Evolutionary conservation across 345 rosid species (phyloP).

Genomic region (Hirschfeldia incana): DNA sequence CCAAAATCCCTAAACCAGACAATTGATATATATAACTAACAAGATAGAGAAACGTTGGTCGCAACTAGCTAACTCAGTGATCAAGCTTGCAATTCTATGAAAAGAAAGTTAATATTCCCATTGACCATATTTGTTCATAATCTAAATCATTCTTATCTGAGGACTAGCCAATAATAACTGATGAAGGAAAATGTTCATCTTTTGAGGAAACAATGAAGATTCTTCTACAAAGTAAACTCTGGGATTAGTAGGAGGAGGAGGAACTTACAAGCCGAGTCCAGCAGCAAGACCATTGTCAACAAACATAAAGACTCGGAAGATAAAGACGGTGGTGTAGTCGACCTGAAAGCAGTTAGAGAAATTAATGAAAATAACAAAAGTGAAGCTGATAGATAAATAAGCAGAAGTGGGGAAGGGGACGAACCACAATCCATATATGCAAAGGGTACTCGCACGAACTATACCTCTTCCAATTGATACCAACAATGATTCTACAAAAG

Average conservation of each 20-base stretch:
- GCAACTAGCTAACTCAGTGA: slow-evolving; percentile 20
- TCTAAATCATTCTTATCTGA: too few relatives aligned
- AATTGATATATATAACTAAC: background rate
- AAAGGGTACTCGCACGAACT: slow-evolving; percentile 46
- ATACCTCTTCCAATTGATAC: slow-evolving; percentile 81
- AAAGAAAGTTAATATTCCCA: too few relatives aligned
- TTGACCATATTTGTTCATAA: too few relatives aligned
- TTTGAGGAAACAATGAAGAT: background rate
- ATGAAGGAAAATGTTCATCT: background rate
- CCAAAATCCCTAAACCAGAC: slow-evolving; percentile 79
- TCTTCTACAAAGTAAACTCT: background rate
- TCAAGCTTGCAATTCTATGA: slow-evolving; percentile 11
- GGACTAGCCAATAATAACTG: too few relatives aligned
- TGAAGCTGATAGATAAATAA: too few relatives aligned
- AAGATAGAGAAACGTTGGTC: background rate
- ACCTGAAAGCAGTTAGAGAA: slow-evolving; percentile 55
- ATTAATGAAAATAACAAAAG: background rate
- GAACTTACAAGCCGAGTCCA: slow-evolving; percentile 96
- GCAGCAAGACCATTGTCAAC: slow-evolving; percentile 91
- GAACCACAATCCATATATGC: slow-evolving; percentile 97
- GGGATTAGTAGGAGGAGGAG: slow-evolving; percentile 5
- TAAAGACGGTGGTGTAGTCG: slow-evolving; percentile 82
- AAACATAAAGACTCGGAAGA: slow-evolving; percentile 93
- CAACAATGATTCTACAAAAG: slow-evolving; percentile 70
- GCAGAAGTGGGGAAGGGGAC: slow-evolving; percentile 28